Evolutionary conservation across 768 basidiomycete species (phyloP), one percentile per base, ranked within the genome.

Genomic region (Suillus bovinus): DNA sequence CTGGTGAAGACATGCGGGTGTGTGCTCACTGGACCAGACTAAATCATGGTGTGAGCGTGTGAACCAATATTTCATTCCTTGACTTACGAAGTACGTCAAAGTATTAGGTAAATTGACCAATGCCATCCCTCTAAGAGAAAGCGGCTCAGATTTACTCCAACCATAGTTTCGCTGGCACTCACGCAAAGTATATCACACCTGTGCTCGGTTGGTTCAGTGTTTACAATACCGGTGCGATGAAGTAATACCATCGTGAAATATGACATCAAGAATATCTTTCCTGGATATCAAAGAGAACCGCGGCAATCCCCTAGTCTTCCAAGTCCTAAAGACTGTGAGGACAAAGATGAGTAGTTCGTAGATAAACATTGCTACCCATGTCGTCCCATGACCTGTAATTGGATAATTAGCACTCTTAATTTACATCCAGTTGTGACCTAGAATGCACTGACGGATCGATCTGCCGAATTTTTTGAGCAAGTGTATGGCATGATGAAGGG

Each of bases 181-280:
- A 86, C 84, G 77, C 81, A 64, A 83, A 86, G 67, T 86, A 86
- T 29, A 86, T 67, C 1, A 83, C 81, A 59, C 84, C 85, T 85
- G 60, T 24, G 29, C 20, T 13, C 14, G 44, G 29, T 27, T 52
- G 14, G 39, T 22, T 47, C 22, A 50, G 24, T 53, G 8, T 33
- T 34, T 16, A 53, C 52, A 36, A 8, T 50, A 33, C 39, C 29
- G 17, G 38, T 5, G 34, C 31, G 16, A 44, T 2, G 36, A 33
- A 33, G 9, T 1, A 80, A 61, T 63, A 84, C 85, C 84, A 65
- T 86, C 84, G 64, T 83, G 75, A n/a, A 80, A 69, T 14, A 86
- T 70, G 29, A 84, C 68, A 29, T 76, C 72, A 16, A 84, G 64
- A 5, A 85, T 63, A 34, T 79, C 76, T 59, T 14, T 74, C 69